These are phyloP conservation scores for Entamoeba dispar DNA, from an alignment of 208 protist species.

Conservation along the genomic window DNA sequence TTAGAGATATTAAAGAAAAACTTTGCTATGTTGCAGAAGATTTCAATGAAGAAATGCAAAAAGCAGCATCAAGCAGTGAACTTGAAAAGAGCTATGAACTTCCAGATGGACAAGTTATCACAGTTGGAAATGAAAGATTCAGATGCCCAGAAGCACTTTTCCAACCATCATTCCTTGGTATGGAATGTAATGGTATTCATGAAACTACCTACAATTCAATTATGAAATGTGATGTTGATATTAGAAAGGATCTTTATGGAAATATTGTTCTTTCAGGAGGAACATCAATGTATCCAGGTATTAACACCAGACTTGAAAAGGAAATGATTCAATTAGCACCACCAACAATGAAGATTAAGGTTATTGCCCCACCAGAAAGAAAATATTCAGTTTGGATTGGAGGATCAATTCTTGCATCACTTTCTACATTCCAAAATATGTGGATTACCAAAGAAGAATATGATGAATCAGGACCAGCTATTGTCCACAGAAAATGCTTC, in stretches of 20 bases:
- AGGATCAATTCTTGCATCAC: constrained; percentile 16
- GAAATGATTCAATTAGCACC: too few species aligned
- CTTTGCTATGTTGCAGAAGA: constrained; percentile 3
- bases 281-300: too few species aligned
- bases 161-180: too few species aligned
- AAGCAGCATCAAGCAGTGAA: neutral
- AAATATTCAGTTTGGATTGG: constrained; percentile 25
- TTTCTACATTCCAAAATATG: constrained; percentile 14
- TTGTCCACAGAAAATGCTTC: constrained; percentile 16
- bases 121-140: too few species aligned
- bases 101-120: constrained; percentile 14
- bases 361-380: constrained; percentile 16
- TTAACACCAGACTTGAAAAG: too few species aligned
- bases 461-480: constrained; percentile 11
- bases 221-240: too few species aligned
- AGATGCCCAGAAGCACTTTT: too few species aligned
- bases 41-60: constrained; percentile 2
- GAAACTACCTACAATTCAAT: too few species aligned
- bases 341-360: too few species aligned
- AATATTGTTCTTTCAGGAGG: too few species aligned
- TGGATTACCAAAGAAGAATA: constrained; percentile 22
- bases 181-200: too few species aligned
- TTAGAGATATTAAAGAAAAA: constrained; percentile 5
- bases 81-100: constrained; percentile 12
- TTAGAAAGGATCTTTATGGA: too few species aligned